phyloP scores from a whole-genome alignment of 768 basidiomycete genomes.

The Collybiopsis luxurians region DNA sequence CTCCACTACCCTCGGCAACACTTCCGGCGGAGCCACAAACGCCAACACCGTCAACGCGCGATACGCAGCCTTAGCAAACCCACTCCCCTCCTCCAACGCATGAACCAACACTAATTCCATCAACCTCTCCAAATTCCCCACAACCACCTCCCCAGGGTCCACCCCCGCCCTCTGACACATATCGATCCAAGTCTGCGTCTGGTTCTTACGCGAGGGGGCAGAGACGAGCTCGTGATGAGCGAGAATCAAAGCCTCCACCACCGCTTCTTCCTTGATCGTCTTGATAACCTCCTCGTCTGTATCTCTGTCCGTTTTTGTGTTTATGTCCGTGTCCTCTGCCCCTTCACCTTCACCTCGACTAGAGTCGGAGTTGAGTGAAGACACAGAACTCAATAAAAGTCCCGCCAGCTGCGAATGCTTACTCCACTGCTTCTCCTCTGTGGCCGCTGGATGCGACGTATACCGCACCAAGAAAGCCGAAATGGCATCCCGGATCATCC shows the following conservation, averaged over 20 bases:
- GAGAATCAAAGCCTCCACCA: slow-evolving; percentile 60
- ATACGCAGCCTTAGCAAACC: slow-evolving; percentile 68
- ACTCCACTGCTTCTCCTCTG: slow-evolving; percentile 38
- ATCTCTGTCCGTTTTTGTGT: no score
- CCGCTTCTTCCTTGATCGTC: slow-evolving; percentile 37
- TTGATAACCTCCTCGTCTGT: slow-evolving; percentile 41
- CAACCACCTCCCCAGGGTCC: slow-evolving; percentile 66
- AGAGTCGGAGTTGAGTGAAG: slow-evolving; percentile 16
- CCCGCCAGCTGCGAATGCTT: slow-evolving; percentile 52
- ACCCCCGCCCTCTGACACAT: slow-evolving; percentile 64
- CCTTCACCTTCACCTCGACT: no score
- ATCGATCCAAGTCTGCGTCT: slow-evolving; percentile 78
- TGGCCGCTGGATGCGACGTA: slow-evolving; percentile 20
- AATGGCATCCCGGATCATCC: slow-evolving; percentile 62
- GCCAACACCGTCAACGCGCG: slow-evolving; percentile 71
- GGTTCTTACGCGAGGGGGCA: slow-evolving; percentile 35
- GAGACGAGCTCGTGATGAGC: slow-evolving; percentile 65
- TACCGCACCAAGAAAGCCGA: slow-evolving; percentile 41
- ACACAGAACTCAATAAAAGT: slow-evolving; percentile 49
- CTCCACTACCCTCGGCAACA: slow-evolving; percentile 68
- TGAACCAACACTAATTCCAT: slow-evolving; percentile 49
- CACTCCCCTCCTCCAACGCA: slow-evolving; percentile 33
- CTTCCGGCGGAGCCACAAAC: slow-evolving; percentile 71
- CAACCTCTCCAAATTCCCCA: slow-evolving; percentile 45
- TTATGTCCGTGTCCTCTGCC: no score